These are phyloP conservation scores for Naganishia onofrii DNA, from an alignment of 768 basidiomycete genomes.

Conservation along the genomic window DNA sequence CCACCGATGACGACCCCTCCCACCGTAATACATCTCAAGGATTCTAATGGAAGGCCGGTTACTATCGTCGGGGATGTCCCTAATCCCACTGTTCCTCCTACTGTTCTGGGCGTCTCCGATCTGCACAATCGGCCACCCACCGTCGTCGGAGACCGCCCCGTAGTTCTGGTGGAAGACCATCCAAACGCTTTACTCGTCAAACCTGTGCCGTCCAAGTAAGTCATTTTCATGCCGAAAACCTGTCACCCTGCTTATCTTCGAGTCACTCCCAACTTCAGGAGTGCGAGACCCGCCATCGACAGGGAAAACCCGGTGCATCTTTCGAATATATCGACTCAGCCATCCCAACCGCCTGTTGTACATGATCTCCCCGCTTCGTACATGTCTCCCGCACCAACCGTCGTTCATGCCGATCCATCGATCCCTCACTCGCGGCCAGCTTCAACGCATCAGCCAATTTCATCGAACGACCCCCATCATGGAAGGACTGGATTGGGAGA, in stretches of 20 bases:
- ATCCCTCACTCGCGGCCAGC: conserved; percentile 1
- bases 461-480: not conserved
- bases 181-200: not conserved
- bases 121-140: conserved; percentile 4
- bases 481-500: not conserved
- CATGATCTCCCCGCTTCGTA: not conserved
- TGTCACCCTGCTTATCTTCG: not conserved
- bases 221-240: not conserved
- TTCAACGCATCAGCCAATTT: not conserved
- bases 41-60: not conserved
- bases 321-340: conserved; percentile 8
- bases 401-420: not conserved
- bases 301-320: conserved; percentile 9
- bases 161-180: conserved; percentile 2
- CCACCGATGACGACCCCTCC: not conserved
- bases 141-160: not conserved
- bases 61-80: not conserved
- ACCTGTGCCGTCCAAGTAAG: conserved; percentile 21
- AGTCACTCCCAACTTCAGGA: not conserved
- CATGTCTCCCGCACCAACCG: not conserved
- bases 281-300: not conserved
- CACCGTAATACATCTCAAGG: not conserved
- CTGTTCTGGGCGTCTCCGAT: conserved; percentile 4
- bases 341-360: conserved; percentile 4
- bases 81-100: not conserved